phyloP scores from a whole-genome alignment of 2,329 filamentous ascomycete genomes.

The Thielaviopsis euricoi region DNA sequence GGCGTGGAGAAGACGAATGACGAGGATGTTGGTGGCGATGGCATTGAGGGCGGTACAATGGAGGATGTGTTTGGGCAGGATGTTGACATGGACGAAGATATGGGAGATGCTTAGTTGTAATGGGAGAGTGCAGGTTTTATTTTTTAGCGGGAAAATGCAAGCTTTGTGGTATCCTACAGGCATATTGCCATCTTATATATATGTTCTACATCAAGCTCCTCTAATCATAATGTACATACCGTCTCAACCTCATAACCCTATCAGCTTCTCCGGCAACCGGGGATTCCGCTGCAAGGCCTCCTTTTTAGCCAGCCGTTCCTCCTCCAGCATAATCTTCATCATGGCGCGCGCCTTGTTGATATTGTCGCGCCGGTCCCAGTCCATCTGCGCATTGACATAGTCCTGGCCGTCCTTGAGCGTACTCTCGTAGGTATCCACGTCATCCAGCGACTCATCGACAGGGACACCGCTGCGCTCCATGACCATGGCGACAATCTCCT shows the following conservation, averaged over 20 bases:
- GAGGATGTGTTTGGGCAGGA: slow-evolving; percentile 40
- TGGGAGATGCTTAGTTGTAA: slow-evolving; percentile 21
- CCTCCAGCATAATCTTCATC: slow-evolving; percentile 23
- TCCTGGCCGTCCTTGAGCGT: slow-evolving; percentile 22
- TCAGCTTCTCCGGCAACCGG: slow-evolving; percentile 2
- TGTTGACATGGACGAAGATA: slow-evolving; percentile 39
- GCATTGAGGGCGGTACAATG: slow-evolving; percentile 31
- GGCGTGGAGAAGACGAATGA: slow-evolving; percentile 26
- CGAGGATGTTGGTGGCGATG: slow-evolving; percentile 29
- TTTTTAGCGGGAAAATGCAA: too few relatives aligned
- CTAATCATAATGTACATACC: background rate
- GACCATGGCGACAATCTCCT: slow-evolving; percentile 20
- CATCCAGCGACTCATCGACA: background rate
- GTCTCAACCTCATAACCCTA: background rate
- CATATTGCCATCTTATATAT: too few relatives aligned
- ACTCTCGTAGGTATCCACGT: background rate
- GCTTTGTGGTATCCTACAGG: too few relatives aligned
- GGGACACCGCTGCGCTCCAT: slow-evolving; percentile 11
- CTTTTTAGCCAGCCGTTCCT: slow-evolving; percentile 21
- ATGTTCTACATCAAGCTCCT: too few relatives aligned
- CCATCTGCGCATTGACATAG: slow-evolving; percentile 28
- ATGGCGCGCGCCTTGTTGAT: slow-evolving; percentile 26
- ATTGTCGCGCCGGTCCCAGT: slow-evolving; percentile 22
- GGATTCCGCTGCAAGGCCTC: slow-evolving; percentile 13
- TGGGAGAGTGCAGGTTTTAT: too few relatives aligned